Percentiles rank a stretch among this genome's conserved stretches.
Evolutionary conservation across 225 moss, liverwort and hornwort genomes (phyloP).

Genomic region (Marchantia polymorpha): DNA sequence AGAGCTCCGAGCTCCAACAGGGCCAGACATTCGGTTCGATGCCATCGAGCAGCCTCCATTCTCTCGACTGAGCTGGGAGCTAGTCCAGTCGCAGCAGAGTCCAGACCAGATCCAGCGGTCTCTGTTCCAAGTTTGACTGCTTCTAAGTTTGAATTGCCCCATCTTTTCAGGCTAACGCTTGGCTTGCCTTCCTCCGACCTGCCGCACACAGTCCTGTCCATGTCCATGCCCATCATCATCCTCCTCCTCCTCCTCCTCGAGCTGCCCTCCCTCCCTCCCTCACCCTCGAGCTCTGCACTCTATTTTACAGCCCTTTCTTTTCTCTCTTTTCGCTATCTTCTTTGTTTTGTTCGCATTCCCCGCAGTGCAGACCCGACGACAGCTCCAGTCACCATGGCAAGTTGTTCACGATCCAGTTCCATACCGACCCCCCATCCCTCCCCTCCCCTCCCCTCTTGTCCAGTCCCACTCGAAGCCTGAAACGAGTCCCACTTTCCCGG

Average conservation of each 20-base stretch:
- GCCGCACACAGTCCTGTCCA: background rate
- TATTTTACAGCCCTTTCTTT: too few relatives aligned
- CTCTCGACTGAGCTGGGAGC: background rate
- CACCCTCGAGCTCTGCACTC: too few relatives aligned
- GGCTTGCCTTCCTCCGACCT: background rate
- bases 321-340: background rate
- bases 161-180: background rate
- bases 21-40: background rate
- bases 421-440: background rate
- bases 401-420: background rate
- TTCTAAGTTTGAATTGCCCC: background rate
- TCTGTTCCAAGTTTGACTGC: background rate
- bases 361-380: background rate
- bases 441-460: too few relatives aligned
- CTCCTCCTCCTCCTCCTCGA: background rate
- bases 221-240: background rate
- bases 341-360: background rate
- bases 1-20: too few relatives aligned
- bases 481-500: background rate
- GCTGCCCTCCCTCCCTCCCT: too few relatives aligned
- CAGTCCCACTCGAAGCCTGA: background rate
- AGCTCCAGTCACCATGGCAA: background rate
- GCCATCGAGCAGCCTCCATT: background rate
- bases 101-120: background rate
- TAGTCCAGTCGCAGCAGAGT: background rate